These are phyloP conservation scores for Leucogyrophana mollusca DNA, from an alignment of 768 basidiomycete genomes.

Conservation along the genomic window DNA sequence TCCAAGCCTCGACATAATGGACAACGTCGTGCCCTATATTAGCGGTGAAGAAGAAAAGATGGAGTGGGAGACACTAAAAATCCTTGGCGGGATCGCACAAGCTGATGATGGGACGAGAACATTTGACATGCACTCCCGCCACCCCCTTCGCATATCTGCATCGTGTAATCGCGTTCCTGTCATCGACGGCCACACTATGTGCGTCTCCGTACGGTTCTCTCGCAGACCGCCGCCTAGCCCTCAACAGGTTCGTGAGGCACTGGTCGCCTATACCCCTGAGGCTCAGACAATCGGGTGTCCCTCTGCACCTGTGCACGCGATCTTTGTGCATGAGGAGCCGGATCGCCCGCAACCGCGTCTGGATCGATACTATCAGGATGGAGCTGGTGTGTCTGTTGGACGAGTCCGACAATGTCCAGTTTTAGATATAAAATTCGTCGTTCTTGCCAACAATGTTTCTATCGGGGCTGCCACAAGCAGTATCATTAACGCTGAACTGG, in stretches of 20 bases:
- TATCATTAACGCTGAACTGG: slow-evolving; percentile 96
- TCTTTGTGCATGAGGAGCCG: slow-evolving; percentile 88
- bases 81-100: slow-evolving; percentile 77
- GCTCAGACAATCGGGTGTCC: slow-evolving; percentile 78
- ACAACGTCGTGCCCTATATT: slow-evolving; percentile 96
- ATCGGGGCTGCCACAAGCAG: slow-evolving; percentile 97
- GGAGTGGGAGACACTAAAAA: slow-evolving; percentile 98
- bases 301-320: slow-evolving; percentile 79
- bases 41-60: slow-evolving; percentile 96
- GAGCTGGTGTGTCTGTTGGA: slow-evolving; percentile 89
- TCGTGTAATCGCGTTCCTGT: slow-evolving; percentile 95
- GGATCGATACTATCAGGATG: slow-evolving; percentile 87
- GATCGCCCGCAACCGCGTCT: slow-evolving; percentile 94
- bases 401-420: slow-evolving; percentile 89
- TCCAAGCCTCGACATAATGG: slow-evolving; percentile 83
- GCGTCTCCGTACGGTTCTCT: slow-evolving; percentile 83
- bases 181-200: slow-evolving; percentile 91
- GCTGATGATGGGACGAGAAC: slow-evolving; percentile 52
- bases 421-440: slow-evolving; percentile 94
- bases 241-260: slow-evolving; percentile 83
- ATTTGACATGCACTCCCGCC: slow-evolving; percentile 84
- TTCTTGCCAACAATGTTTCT: slow-evolving; percentile 88
- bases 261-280: slow-evolving; percentile 71
- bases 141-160: slow-evolving; percentile 87
- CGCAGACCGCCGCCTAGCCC: slow-evolving; percentile 79